A percentile compares a stretch with the other conserved stretches of the same genome.
phyloP scores from a whole-genome alignment of 2,329 filamentous ascomycete genomes.

The Phaeosphaeriaceae sp. region DNA sequence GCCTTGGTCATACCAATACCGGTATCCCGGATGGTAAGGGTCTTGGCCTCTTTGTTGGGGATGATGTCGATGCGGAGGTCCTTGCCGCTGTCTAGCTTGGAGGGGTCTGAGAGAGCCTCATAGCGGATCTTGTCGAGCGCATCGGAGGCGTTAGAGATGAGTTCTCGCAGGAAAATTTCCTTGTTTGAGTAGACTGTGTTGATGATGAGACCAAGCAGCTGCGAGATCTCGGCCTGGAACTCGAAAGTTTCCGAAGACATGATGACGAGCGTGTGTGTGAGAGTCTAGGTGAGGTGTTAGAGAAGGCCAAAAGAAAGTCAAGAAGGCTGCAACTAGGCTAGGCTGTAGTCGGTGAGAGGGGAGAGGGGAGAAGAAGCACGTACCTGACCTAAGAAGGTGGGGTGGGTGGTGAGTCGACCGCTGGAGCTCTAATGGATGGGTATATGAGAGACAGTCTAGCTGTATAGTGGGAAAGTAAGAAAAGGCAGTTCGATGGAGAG shows the following conservation, averaged over 20 bases:
- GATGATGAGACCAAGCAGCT: slow-evolving; percentile 99
- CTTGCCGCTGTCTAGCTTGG: slow-evolving; percentile 96
- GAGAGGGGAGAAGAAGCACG: slow-evolving; percentile 15
- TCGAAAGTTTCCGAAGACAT: slow-evolving; percentile 96
- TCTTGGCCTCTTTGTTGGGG: slow-evolving; percentile 96
- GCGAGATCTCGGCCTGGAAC: slow-evolving; percentile 99
- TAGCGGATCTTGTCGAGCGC: slow-evolving; percentile 99
- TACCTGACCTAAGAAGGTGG: slow-evolving; percentile 18
- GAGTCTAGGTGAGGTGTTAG: slow-evolving; percentile 12
- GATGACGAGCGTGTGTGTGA: slow-evolving; percentile 49
- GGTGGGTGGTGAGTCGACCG: slow-evolving; percentile 24
- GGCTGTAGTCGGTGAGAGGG: slow-evolving; percentile 16
- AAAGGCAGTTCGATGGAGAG: slow-evolving; percentile 35
- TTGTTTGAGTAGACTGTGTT: slow-evolving; percentile 99
- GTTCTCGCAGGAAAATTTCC: slow-evolving; percentile 98
- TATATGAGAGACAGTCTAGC: slow-evolving; percentile 30
- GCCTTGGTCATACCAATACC: slow-evolving; percentile 99
- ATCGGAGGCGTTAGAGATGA: slow-evolving; percentile 98
- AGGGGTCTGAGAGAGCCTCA: slow-evolving; percentile 94
- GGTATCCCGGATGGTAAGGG: slow-evolving; percentile 93
- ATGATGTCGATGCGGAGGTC: slow-evolving; percentile 99
- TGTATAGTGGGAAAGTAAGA: slow-evolving; percentile 14
- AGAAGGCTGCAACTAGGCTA: slow-evolving; percentile 9
- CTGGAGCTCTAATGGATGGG: slow-evolving; percentile 27
- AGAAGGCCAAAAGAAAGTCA: no score